Evolutionary conservation across 2,329 filamentous ascomycete species (phyloP).

Genomic region (Colletotrichum shisoi): DNA sequence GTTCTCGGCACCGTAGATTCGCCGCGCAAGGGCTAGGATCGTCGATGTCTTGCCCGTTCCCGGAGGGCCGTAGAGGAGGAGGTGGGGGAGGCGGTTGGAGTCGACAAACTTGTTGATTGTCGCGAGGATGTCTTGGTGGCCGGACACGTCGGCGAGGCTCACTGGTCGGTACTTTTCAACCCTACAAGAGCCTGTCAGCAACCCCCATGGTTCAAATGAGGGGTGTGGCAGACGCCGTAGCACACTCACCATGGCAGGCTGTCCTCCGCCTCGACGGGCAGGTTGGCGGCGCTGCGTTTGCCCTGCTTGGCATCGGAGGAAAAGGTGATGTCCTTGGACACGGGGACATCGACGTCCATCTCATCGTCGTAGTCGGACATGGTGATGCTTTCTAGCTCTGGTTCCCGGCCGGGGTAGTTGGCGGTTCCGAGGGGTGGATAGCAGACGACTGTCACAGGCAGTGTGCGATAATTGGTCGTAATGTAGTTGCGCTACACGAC

Average conservation of each 20-base stretch:
- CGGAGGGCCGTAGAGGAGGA: conserved; percentile 94
- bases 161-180: conserved; percentile 96
- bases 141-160: conserved; percentile 89
- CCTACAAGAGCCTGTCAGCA: conserved; percentile 56
- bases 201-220: too few species aligned
- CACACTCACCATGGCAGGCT: conserved; percentile 81
- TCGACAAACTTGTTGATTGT: conserved; percentile 99
- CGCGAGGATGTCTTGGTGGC: conserved; percentile 94
- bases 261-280: conserved; percentile 93
- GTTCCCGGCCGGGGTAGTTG: neutral
- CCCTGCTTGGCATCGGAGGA: conserved; percentile 82
- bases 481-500: neutral
- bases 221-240: neutral
- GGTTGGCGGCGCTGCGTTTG: conserved; percentile 89
- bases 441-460: neutral
- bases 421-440: neutral
- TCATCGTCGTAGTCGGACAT: conserved; percentile 70
- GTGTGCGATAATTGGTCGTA: neutral
- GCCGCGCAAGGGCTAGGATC: conserved; percentile 87
- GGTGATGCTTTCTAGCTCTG: neutral
- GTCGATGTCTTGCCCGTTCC: conserved; percentile 98
- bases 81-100: conserved; percentile 89
- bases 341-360: conserved; percentile 66
- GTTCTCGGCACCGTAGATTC: conserved; percentile 91
- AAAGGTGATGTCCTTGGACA: conserved; percentile 67